Evolutionary conservation across 2,329 filamentous ascomycete species (phyloP).

Genomic region (Ophiobolus disseminans): DNA sequence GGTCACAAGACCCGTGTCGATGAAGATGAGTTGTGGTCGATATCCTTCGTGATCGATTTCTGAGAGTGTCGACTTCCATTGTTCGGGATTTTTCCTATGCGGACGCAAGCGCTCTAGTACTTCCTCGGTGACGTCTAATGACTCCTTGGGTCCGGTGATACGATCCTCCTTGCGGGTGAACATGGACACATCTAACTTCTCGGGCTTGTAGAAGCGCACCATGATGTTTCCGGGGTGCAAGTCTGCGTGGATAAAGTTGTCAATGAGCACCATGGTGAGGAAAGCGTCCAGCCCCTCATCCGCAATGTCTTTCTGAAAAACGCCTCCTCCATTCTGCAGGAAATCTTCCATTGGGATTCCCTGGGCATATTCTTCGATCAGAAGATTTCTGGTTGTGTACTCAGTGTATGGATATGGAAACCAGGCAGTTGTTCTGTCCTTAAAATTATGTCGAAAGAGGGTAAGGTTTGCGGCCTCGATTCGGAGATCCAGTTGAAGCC

Average conservation of each 20-base stretch:
- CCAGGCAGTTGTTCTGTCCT: constrained; percentile 87
- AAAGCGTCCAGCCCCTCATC: constrained; percentile 96
- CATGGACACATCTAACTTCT: constrained; percentile 70
- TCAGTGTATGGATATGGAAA: constrained; percentile 94
- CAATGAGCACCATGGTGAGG: constrained; percentile 92
- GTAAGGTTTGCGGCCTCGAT: constrained; percentile 93
- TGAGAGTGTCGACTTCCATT: constrained; percentile 77
- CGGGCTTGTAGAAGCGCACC: constrained; percentile 94
- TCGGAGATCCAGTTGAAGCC: constrained; percentile 90
- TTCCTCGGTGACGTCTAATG: constrained; percentile 82
- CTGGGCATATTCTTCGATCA: constrained; percentile 95
- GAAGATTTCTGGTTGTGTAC: constrained; percentile 88
- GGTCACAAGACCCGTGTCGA: constrained; percentile 94
- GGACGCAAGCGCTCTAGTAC: constrained; percentile 82
- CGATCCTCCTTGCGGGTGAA: constrained; percentile 49
- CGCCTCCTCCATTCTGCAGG: constrained; percentile 86
- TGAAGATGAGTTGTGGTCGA: constrained; percentile 93
- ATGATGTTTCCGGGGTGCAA: constrained; percentile 98
- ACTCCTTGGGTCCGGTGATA: constrained; percentile 52
- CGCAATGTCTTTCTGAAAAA: constrained; percentile 93
- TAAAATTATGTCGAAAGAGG: constrained; percentile 89
- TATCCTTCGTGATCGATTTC: constrained; percentile 87
- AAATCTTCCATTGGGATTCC: constrained; percentile 92
- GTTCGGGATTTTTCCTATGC: constrained; percentile 68
- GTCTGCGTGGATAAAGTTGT: constrained; percentile 98